Base-by-base conservation (phyloP, 352 stramenopile species). In the Phytophthora crassamura region DNA sequence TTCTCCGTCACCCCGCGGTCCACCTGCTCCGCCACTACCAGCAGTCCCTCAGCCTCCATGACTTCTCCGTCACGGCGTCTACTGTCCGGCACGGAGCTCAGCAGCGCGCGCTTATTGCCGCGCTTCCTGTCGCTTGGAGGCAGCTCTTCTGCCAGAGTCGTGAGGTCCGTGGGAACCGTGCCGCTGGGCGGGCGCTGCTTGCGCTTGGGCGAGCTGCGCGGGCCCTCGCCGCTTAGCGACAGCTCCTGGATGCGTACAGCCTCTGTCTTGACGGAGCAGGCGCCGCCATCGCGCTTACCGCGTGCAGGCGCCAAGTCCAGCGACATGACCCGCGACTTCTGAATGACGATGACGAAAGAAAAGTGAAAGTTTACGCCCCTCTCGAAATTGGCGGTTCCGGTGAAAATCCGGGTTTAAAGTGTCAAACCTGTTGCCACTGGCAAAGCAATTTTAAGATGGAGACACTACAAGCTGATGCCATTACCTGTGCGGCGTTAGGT, bases 11-110 rank as follows among this genome's bases (percentile, higher is more conserved):
- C 42, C 16, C 20, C 47, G 25, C 41, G 34, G 42, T 72, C 65
- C 25, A 77, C 64, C 52, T 88, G 71, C 47, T 90, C 77, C 3
- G 74, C 75, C 10, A 91, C 77, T 0, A 74, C 45, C 9, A 91
- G 59, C 51, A 80, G 52, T 10, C 83, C 83, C 43, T 91, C 69
- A 7, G 78, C 52, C 46, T 81, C 56, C n/a, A 90, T 62, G 2
- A 66, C 54, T 42, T 83, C 75, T 40, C 73, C 72, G 6, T 72
- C 34, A 5, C 58, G 46, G 43, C 47, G 65, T 66, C 46, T 64
- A 10, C 67, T 59, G 28, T 41, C 28, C 8, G 63, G 59, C 18
- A 46, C 3, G 12, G 66, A 56, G 35, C 55, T 75, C 33, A 79
- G 20, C 11, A 78, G 41, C 49, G 64, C 55, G 39, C 77, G 72